These are phyloP conservation scores for Mortierella sp. DNA, from an alignment of 371 early-diverging fungal species.

Conservation along the genomic window DNA sequence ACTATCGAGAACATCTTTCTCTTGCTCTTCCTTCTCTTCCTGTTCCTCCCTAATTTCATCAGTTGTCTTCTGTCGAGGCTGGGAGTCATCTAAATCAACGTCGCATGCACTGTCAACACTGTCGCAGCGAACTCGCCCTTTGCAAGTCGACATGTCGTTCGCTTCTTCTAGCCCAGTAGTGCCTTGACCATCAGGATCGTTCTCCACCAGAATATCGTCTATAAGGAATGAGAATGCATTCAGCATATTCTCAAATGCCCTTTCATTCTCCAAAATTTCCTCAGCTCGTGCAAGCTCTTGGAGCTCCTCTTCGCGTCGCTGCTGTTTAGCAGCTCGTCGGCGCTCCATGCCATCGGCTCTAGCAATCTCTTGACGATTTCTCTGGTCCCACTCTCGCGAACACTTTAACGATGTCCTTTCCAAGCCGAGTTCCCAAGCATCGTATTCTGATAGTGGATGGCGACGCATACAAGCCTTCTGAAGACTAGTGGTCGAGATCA, in stretches of 20 bases:
- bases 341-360: background rate
- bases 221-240: background rate
- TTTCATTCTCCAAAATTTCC: background rate
- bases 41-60: conserved; percentile 4
- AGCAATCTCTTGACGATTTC: conserved; percentile 8
- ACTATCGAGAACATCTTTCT: too few species aligned
- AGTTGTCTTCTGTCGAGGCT: too few species aligned
- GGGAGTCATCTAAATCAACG: too few species aligned
- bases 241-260: background rate
- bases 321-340: background rate
- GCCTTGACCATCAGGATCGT: too few species aligned
- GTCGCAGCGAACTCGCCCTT: conserved; percentile 7
- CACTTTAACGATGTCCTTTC: conserved; percentile 12
- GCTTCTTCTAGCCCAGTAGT: too few species aligned
- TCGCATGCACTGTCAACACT: conserved; percentile 13
- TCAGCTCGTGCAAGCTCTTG: background rate
- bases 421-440: conserved; percentile 32
- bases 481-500: conserved; percentile 9
- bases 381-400: conserved; percentile 30
- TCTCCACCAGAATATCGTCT: too few species aligned
- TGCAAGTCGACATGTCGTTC: too few species aligned
- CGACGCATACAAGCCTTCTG: conserved; percentile 16
- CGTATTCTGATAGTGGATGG: conserved; percentile 13
- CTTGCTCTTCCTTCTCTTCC: conserved; percentile 1
- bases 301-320: background rate